phyloP scores from a whole-genome alignment of 768 basidiomycete genomes.

The Pulveroboletus sp. region DNA sequence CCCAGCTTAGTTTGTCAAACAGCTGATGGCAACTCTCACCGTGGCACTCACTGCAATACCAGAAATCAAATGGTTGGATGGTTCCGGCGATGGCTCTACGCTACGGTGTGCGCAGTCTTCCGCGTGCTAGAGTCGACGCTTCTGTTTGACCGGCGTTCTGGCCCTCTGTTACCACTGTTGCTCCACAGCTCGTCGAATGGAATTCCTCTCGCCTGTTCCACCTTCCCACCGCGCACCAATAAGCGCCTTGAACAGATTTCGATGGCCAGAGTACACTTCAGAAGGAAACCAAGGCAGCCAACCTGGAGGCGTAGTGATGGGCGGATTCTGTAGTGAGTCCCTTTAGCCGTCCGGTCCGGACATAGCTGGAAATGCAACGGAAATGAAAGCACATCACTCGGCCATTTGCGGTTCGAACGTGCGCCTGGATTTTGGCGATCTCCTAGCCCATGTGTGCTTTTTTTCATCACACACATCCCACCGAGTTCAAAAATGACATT shows the following conservation, averaged over 20 bases:
- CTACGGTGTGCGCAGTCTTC: not conserved
- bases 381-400: not conserved
- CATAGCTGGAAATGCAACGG: not conserved
- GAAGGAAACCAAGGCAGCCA: not conserved
- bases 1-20: not conserved
- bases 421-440: not conserved
- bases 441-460: not conserved
- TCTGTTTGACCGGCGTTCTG: slow-evolving; percentile 10
- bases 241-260: not conserved
- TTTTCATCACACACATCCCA: not conserved
- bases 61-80: not conserved
- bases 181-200: slow-evolving; percentile 1
- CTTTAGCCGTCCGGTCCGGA: not conserved
- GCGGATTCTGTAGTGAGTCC: no score
- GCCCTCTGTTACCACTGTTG: not conserved
- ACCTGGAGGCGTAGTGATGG: no score
- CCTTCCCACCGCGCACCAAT: not conserved
- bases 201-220: not conserved
- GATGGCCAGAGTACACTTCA: not conserved
- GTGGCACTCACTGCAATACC: not conserved
- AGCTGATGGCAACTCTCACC: no score
- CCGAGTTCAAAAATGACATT: not conserved
- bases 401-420: not conserved
- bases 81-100: not conserved
- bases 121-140: not conserved